Base-by-base conservation (phyloP, 371 early-diverging fungal species). In the Parasitella parasitica region DNA sequence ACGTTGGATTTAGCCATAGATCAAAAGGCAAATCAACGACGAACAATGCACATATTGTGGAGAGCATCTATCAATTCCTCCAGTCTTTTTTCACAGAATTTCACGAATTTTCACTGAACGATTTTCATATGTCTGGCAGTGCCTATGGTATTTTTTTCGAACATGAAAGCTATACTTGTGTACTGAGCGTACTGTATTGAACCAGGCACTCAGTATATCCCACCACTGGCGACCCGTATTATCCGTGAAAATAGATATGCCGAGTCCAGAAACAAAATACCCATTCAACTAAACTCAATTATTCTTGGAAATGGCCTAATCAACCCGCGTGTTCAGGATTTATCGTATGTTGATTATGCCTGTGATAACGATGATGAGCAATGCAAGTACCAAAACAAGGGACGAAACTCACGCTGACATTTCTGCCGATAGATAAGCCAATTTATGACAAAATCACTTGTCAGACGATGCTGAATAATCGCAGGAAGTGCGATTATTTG, bases 291-390 rank as follows among this genome's bases (percentile, higher is more conserved):
- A 70, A 84, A 81, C 11, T 87, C 90, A 9, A 74, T 95, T 63
- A 75, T 89, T 39, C 89, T 96, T 55, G 96, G 96, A 27, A 97
- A 96, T 70, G 96, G 96, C 3, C 77, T 93, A 73, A 91, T 91
- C 4, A 91, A 95, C 49, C 92, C 93, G 18, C 77, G 88, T 58
- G 79, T 84, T 1, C 97, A 97, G 73, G 92, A 88, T 75, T 81
- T 92, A 71, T 89, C 88, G 72, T 96, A 94, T 73, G 86, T 91
- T 8, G 83, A 87, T 48, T 92, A 91, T 84, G 91, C 90, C 0
- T 91, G 91, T 67, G 86, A 90, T 41, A 54, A 51, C 11, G 67
- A 76, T 37, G 54, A 26, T 39, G 20, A 20, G 4, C 18, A 39
- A 20, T 18, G 32, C 11, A 32, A 32, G 3, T 32, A 4, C 11